These are phyloP conservation scores for Globisporangium cylindrosporum DNA, from an alignment of 352 stramenopile species.

Conservation along the genomic window DNA sequence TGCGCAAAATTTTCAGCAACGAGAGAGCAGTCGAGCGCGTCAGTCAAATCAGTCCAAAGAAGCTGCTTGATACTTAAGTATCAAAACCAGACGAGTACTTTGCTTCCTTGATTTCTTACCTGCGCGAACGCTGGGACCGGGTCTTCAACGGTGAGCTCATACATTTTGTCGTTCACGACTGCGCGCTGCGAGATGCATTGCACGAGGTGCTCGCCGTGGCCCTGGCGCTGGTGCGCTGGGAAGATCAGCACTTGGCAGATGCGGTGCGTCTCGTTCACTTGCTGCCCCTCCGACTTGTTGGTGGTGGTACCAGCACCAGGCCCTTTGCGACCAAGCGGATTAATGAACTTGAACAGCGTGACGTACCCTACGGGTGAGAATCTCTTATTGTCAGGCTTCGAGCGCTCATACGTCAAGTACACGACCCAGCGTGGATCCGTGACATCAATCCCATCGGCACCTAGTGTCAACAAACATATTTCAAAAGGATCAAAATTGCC, in stretches of 20 bases:
- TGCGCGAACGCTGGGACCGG: slow-evolving; percentile 70
- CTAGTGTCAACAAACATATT: slow-evolving; percentile 19
- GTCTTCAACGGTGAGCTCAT: slow-evolving; percentile 86
- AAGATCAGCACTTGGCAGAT: slow-evolving; percentile 86
- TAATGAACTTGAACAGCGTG: slow-evolving; percentile 84
- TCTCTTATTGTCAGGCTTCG: neutral
- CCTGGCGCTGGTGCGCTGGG: slow-evolving; percentile 75
- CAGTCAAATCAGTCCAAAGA: neutral
- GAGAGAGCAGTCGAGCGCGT: neutral
- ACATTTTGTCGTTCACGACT: slow-evolving; percentile 49
- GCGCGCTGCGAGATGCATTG: slow-evolving; percentile 60
- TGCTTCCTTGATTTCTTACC: neutral
- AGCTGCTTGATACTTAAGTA: neutral
- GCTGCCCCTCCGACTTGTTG: slow-evolving; percentile 9
- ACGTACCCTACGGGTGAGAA: slow-evolving; percentile 64
- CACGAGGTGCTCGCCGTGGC: slow-evolving; percentile 73
- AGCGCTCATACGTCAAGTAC: slow-evolving; percentile 74
- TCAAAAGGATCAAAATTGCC: slow-evolving; percentile 3
- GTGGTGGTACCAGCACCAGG: neutral
- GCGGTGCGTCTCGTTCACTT: slow-evolving; percentile 67
- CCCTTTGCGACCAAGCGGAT: slow-evolving; percentile 61
- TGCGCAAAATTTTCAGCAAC: slow-evolving; percentile 1
- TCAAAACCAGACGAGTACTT: neutral
- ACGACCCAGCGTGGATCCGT: slow-evolving; percentile 70
- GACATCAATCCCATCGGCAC: slow-evolving; percentile 72